A percentile compares a stretch with the other conserved stretches of the same genome.
phyloP scores from a whole-genome alignment of 2,329 filamentous ascomycete species.

The Phialemonium atrogriseum region DNA sequence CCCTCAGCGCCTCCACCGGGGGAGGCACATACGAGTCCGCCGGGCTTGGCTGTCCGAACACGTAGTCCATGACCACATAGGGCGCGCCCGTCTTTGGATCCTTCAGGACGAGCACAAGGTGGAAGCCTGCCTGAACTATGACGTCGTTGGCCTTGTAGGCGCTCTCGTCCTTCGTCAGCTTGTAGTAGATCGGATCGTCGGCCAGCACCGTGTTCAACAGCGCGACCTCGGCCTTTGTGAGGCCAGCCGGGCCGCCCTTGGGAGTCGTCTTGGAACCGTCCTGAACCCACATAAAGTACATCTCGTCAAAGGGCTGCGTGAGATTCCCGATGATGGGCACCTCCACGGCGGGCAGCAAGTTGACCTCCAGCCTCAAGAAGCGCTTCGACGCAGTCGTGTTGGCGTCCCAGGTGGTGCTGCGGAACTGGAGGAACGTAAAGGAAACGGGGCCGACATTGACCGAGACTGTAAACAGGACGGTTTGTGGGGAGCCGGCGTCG shows the following conservation, averaged over 20 bases:
- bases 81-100: background rate
- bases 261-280: conserved; percentile 7
- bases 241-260: background rate
- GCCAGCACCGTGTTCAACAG: background rate
- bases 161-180: background rate
- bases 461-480: conserved; percentile 8
- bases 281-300: conserved; percentile 22
- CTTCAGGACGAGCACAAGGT: conserved; percentile 14
- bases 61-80: conserved; percentile 14
- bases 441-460: conserved; percentile 7
- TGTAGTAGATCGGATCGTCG: conserved; percentile 2
- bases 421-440: conserved; percentile 9
- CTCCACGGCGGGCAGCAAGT: conserved; percentile 11
- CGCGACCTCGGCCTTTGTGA: conserved; percentile 11
- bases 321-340: conserved; percentile 20
- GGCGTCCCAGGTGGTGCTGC: conserved; percentile 6
- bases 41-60: conserved; percentile 14
- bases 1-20: too few species aligned
- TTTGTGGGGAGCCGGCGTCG: background rate
- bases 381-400: conserved; percentile 7
- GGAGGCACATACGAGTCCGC: too few species aligned
- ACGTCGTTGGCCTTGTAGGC: conserved; percentile 8
- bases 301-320: conserved; percentile 23
- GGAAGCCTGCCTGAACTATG: conserved; percentile 10
- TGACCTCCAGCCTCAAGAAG: conserved; percentile 5